Evolutionary conservation across 306 rosid species (phyloP), one percentile per base, ranked within the genome.

Genomic region (Canavalia gladiata): DNA sequence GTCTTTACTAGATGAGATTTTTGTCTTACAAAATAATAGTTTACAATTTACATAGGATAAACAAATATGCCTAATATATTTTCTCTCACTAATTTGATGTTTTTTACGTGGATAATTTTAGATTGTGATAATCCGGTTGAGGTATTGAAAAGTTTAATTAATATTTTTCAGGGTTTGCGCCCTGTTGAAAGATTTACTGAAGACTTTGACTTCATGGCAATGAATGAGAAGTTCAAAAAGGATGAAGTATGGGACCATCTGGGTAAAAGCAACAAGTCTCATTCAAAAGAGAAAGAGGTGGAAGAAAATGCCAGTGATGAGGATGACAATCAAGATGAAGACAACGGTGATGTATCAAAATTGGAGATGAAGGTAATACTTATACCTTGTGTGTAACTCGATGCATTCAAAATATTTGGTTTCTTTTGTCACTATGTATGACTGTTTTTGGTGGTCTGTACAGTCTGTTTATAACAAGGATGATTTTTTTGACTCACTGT

Each of bases 161-260:
- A 64, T 83, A 58, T 28, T 63, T 57, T 75, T 81, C 85, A 88
- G 89, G 82, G 87, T 75, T 41, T 74, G 11, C 85, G 84, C 37
- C 84, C 89, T 35, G 77, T 83, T 39, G 74, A 79, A 55, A 86
- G 52, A 55, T 88, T 88, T 57, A 84, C 89, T 1, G 88, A 88
- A 81, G 91, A 88, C 49, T 88, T 88, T 84, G 91, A 88, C 78
- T 88, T 88, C 83, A 86, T 56, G 58, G 89, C 91, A 37, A 88
- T 88, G 91, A 88, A 88, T 81, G 91, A 88, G 89, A 86, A 84
- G 57, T 88, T 88, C 85, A 88, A 86, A 50, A 88, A 88, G 76
- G 89, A 88, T 75, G 91, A 88, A 86, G 91, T 88, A 43, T 88
- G 89, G 89, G 88, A 88, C 67, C 86, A 86, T 83, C 89, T 88